These are phyloP conservation scores for Vigna trinervia DNA, from an alignment of 306 rosid species.

Conservation along the genomic window DNA sequence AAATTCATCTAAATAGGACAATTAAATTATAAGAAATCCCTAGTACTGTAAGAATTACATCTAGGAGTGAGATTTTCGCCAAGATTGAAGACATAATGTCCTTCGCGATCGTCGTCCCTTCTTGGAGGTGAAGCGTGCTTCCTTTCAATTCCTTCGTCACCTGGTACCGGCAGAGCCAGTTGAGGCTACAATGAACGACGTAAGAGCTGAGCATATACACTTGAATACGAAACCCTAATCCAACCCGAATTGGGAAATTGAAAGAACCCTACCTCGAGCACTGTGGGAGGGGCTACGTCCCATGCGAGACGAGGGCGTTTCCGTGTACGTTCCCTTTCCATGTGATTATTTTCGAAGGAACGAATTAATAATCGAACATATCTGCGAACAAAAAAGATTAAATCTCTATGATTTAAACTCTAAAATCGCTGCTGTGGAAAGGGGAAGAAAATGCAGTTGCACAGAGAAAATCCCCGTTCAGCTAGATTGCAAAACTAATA, in stretches of 20 bases:
- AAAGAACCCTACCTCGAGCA: conserved; percentile 59
- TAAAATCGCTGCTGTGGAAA: not conserved
- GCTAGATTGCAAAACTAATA: not conserved
- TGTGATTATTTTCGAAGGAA: conserved; percentile 49
- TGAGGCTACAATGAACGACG: conserved; percentile 53
- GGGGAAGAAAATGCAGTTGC: not conserved
- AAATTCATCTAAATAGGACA: not conserved
- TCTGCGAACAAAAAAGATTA: conserved; percentile 17
- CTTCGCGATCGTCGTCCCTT: conserved; percentile 95
- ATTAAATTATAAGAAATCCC: not conserved
- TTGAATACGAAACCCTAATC: conserved; percentile 43
- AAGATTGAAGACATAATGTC: conserved; percentile 79
- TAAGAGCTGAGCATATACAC: conserved; percentile 16
- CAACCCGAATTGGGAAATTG: conserved; percentile 25
- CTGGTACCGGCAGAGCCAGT: conserved; percentile 47
- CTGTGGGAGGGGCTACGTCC: conserved; percentile 74
- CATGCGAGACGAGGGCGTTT: conserved; percentile 86
- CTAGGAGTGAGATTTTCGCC: conserved; percentile 97
- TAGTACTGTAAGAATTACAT: conserved; percentile 54
- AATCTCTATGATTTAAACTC: not conserved
- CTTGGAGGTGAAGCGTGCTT: conserved; percentile 80
- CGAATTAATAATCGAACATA: not conserved
- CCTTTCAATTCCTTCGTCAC: conserved; percentile 53
- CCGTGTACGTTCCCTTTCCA: conserved; percentile 71
- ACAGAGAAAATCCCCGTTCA: not conserved